Evolutionary conservation across 306 rosid species (phyloP), one percentile per base, ranked within the genome.

Genomic region (Boehmeria nivea): DNA sequence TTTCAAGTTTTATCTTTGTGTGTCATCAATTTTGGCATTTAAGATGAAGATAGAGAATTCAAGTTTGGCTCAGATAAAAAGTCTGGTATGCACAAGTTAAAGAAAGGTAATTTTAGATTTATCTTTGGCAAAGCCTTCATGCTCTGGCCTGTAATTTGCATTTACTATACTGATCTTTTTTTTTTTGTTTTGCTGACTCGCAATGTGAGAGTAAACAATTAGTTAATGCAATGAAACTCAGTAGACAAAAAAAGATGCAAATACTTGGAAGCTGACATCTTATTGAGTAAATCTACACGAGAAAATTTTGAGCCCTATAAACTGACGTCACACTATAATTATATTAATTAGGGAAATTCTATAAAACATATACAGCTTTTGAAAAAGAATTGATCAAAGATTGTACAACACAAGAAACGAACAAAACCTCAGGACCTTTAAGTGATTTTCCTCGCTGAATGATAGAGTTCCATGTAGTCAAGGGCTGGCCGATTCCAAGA

Each of bases 401-500:
- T n/a, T n/a, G 47, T 56, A 45, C 58, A 42, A 40, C 48, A 31
- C 73, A 28, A 64, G 65, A 65, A 51, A 83, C 80, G n/a, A n/a
- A 81, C 86, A 78, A 51, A 48, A 61, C 57, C 59, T 59, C 31
- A 19, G 65, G 8, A 4, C 4, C 5, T 10, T 40, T 57, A 49
- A 19, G 49, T 50, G 37, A 68, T 61, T 53, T 72, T 93, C 40
- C 80, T 64, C 53, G 94, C 99, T 53, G 99, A 77, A 53, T 87
- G 99, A 66, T 87, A 93, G 71, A 93, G 95, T 69, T 93, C 96
- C 85, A 87, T 52, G 67, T 93, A 93, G 48, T 85, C 96, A 2
- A 93, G 96, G 27, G 99, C 94, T 26, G 99, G 99, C 17, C 87
- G 82, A 54, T 93, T 87, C 99, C 99, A 93, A 67, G 99, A 93